Conservation (phyloP, 257 asterid species). For the Scutellaria baicalensis region DNA sequence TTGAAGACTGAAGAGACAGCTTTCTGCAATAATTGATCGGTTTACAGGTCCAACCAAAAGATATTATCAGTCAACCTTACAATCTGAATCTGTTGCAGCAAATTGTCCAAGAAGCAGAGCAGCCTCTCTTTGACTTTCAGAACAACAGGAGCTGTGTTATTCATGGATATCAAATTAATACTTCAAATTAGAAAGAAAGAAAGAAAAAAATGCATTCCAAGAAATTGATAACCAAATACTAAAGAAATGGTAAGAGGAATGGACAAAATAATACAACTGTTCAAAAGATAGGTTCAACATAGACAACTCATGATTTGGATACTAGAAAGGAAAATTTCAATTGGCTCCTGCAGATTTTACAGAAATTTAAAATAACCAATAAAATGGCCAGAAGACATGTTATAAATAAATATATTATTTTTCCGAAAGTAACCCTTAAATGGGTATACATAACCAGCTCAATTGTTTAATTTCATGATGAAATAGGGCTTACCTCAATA, state of each 20-base stretch:
- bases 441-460: neutral
- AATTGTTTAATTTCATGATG: neutral
- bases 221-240: neutral
- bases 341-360: neutral
- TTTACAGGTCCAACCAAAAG: neutral
- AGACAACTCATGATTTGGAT: neutral
- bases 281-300: neutral
- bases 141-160: conserved; percentile 81
- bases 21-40: neutral
- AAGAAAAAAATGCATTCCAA: neutral
- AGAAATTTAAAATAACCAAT: neutral
- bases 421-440: neutral
- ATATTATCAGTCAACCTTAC: conserved; percentile 70
- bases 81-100: conserved; percentile 98
- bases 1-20: neutral
- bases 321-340: neutral
- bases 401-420: no score
- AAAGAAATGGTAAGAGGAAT: neutral
- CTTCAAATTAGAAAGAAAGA: conserved; percentile 5
- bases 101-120: conserved; percentile 98
- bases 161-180: conserved; percentile 5
- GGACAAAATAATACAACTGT: neutral
- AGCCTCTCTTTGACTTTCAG: conserved; percentile 99
- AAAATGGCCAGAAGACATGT: neutral
- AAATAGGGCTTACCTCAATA: neutral